Conservation (phyloP, 1,284 basidiomycete genomes). For the Termitomyces sp. region DNA sequence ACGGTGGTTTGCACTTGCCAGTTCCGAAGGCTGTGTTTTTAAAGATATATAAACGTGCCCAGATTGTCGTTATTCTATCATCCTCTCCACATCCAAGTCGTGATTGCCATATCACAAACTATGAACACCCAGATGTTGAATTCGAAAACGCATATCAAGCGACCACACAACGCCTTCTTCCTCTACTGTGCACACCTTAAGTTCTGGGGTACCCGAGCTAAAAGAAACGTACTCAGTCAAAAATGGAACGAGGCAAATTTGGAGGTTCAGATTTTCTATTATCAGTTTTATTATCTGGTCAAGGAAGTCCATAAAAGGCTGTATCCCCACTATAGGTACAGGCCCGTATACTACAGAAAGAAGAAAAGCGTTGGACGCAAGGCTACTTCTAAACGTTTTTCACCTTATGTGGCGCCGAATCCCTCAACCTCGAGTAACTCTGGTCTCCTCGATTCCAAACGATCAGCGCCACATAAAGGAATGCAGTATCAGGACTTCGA, state of each 20-base stretch:
- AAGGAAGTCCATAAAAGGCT: background rate
- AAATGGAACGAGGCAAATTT: accelerated
- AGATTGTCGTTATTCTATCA: background rate
- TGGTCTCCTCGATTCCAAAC: background rate
- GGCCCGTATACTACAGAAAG: background rate
- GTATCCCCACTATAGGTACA: background rate
- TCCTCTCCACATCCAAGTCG: background rate
- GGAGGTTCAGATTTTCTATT: background rate
- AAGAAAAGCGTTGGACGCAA: background rate
- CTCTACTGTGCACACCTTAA: background rate
- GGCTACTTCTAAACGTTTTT: background rate
- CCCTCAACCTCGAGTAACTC: background rate
- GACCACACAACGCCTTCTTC: background rate
- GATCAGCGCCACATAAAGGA: no score
- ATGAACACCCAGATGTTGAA: no score
- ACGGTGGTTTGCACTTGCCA: background rate
- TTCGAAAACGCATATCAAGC: background rate
- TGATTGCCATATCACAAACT: background rate
- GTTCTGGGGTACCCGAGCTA: background rate
- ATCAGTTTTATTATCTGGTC: background rate
- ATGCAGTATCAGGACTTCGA: background rate
- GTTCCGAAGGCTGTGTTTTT: background rate
- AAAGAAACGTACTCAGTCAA: background rate
- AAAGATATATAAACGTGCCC: background rate
- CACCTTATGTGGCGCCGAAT: no score